phyloP scores from a whole-genome alignment of 164 flowering plant genomes.

The Annona squamosa region DNA sequence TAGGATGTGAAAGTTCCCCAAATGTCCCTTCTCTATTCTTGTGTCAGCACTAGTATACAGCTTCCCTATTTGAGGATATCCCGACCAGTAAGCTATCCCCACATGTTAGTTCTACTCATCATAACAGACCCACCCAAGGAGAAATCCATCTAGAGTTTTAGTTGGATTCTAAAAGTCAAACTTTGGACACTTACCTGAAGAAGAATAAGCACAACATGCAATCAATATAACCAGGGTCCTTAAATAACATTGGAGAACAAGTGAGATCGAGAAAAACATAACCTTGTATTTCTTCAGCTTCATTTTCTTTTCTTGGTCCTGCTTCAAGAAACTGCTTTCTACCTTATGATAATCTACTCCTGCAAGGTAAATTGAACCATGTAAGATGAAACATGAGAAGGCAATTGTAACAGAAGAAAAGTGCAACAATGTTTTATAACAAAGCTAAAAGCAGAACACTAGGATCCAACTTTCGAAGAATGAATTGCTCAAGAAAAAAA shows the following conservation, averaged over 20 bases:
- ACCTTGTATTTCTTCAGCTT: slow-evolving; percentile 55
- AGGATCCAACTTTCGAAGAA: neutral
- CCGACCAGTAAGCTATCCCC: too few relatives aligned
- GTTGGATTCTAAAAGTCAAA: too few relatives aligned
- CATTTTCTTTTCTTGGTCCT: slow-evolving; percentile 47
- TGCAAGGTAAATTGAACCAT: slow-evolving; percentile 19
- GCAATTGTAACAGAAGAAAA: neutral
- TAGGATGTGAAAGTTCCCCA: too few relatives aligned
- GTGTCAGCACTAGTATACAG: too few relatives aligned
- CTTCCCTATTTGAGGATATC: too few relatives aligned
- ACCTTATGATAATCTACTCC: slow-evolving; percentile 28
- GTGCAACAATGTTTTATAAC: neutral
- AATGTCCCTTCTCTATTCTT: too few relatives aligned
- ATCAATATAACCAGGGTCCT: neutral
- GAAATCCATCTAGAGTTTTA: too few relatives aligned
- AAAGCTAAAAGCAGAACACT: neutral
- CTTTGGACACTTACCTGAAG: neutral
- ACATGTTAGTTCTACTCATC: too few relatives aligned
- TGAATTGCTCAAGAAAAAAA: neutral
- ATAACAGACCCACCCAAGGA: too few relatives aligned
- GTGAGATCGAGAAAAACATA: slow-evolving; percentile 7
- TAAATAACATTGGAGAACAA: slow-evolving; percentile 1
- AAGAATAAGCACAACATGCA: neutral
- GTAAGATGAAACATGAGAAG: neutral
- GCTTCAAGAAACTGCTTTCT: slow-evolving; percentile 48